Conservation (phyloP, 331 rosid species). For the Malus hybrid region DNA sequence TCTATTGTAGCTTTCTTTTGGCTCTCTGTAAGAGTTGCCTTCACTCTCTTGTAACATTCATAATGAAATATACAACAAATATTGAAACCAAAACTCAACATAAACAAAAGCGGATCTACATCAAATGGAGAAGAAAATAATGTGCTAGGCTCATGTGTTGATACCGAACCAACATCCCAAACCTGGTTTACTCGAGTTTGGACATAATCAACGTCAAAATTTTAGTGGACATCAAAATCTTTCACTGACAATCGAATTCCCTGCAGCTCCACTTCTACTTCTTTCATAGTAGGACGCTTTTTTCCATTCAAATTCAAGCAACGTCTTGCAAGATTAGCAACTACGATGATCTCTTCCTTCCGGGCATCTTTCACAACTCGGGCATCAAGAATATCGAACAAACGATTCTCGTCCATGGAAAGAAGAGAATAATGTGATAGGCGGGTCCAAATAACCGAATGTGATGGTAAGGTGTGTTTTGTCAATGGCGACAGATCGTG, state of each 20-base stretch:
- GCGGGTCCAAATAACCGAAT: constrained; percentile 23
- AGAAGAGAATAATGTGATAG: constrained; percentile 4
- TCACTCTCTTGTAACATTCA: too few species aligned
- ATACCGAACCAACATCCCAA: background rate
- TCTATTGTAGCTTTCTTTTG: too few species aligned
- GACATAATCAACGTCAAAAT: background rate
- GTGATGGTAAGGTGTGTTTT: constrained; percentile 20
- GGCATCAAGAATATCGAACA: constrained; percentile 12
- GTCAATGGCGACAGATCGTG: constrained; percentile 6
- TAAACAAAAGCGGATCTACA: background rate
- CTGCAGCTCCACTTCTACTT: constrained; percentile 7
- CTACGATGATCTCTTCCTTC: background rate
- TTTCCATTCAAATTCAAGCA: constrained; percentile 17
- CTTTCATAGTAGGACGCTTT: constrained; percentile 18
- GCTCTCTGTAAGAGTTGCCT: too few species aligned
- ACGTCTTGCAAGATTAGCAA: constrained; percentile 8
- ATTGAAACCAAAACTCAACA: background rate
- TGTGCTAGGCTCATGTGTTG: background rate
- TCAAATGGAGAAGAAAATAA: background rate
- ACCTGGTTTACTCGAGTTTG: background rate
- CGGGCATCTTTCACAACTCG: background rate
- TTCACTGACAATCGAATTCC: background rate
- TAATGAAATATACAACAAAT: too few species aligned
- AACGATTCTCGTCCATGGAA: constrained; percentile 1
- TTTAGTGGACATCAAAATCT: background rate